Conservation (phyloP, 192 early-diverging fungal species). For the Umbelopsis sp. region DNA sequence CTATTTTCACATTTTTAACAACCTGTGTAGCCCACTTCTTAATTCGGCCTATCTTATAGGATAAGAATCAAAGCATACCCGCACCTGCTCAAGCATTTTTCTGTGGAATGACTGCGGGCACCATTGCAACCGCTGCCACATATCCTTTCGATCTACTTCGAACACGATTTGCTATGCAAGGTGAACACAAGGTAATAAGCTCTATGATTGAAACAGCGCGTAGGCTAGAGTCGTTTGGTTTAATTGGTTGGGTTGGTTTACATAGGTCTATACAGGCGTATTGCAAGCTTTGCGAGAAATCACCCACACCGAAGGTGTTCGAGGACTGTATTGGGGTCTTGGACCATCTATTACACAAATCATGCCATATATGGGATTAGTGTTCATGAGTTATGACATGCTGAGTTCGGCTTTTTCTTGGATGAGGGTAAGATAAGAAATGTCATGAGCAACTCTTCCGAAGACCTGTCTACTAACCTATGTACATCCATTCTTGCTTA, state of each 20-base stretch:
- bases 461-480: neutral
- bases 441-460: neutral
- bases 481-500: neutral
- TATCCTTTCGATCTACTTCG: conserved; percentile 97
- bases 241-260: neutral
- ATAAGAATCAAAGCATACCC: conserved; percentile 29
- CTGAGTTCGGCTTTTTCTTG: conserved; percentile 51
- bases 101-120: conserved; percentile 79
- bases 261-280: conserved; percentile 67
- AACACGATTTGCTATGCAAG: conserved; percentile 91
- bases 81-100: conserved; percentile 61
- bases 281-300: conserved; percentile 69
- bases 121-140: conserved; percentile 75
- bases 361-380: conserved; percentile 93
- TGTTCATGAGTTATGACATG: conserved; percentile 80
- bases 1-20: no score
- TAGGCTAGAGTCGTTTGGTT: neutral
- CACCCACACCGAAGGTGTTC: conserved; percentile 68
- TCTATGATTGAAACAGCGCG: no score
- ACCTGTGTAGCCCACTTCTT: no score
- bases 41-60: conserved; percentile 1
- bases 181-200: conserved; percentile 47
- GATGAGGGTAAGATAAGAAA: conserved; percentile 39
- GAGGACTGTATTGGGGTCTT: conserved; percentile 87
- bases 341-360: conserved; percentile 84